Base-by-base conservation (phyloP, 78 protist species). In the Dictyostelium purpureum region DNA sequence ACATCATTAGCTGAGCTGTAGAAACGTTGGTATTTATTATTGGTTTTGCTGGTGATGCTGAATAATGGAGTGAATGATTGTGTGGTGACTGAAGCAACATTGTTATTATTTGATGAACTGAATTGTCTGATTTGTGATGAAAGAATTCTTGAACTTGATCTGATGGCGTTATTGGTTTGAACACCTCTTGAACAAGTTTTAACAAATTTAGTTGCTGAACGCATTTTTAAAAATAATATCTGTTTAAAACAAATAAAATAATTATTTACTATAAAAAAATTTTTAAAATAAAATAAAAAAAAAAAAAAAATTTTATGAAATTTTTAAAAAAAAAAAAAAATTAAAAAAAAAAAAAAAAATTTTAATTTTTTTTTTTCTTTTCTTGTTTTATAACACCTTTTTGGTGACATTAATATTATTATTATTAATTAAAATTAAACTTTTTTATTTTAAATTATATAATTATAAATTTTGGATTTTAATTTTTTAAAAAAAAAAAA, bases 1-100 rank as follows among this genome's bases (percentile, higher is more conserved):
- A 54, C 80, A 38, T 76, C 90, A 40, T 69, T 71, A 52, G 73
- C 79, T 33, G 81, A 24, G 24, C 47, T 57, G 33, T 83, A 83
- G 28, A 21, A 71, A 71, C 90, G 88, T 71, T 79, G 74, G 26
- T 57, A 57, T 57, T 57, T 57, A 66, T 19, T 66, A 18, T 66
- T 35, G 11, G 70, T 61, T 16, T 28, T 66, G 2, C 12, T 35
- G 5, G n/a, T 24, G 35, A 16, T 66, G 16, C 14, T 65, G 74
- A 66, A 66, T 37, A 66, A 66, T 65, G 73, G 3, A 35, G 74
- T 37, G 24, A 19, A 35, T 65, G 40, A 18, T 65, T 35, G 38
- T 14, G 28, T 3, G n/a, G 67, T 26, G 12, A 47, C 4, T 47
- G 12, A 10, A n/a, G n/a, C n/a, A n/a, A n/a, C n/a, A n/a, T n/a